Conservation (phyloP, 2,329 filamentous ascomycete genomes). For the Knufia petricola region DNA sequence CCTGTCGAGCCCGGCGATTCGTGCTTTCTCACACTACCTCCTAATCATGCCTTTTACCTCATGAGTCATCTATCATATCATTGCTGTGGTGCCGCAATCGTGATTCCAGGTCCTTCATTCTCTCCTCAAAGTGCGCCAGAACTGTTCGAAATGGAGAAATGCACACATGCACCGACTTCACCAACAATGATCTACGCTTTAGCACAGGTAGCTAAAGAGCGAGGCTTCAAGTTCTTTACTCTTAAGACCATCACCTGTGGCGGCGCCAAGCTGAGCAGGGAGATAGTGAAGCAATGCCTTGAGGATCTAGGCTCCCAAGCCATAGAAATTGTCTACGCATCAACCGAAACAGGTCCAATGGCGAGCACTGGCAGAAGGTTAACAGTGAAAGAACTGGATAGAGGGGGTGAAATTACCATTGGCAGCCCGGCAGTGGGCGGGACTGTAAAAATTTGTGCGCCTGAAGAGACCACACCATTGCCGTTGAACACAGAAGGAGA, state of each 20-base stretch:
- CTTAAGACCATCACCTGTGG: slow-evolving; percentile 2
- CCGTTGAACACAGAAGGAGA: background rate
- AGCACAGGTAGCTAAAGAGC: background rate
- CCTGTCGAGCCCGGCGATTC: background rate
- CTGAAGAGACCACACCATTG: background rate
- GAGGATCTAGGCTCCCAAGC: background rate
- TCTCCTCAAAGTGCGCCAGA: background rate
- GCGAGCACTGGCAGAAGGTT: background rate
- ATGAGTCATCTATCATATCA: background rate
- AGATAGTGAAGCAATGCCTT: background rate
- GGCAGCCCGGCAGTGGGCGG: background rate
- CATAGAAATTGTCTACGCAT: slow-evolving; percentile 4
- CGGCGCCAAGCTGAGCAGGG: slow-evolving; percentile 1
- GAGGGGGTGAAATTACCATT: background rate
- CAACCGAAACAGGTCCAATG: background rate
- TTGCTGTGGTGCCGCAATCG: background rate
- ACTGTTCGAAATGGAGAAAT: background rate
- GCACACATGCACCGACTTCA: background rate
- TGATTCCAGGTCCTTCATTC: background rate
- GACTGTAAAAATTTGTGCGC: slow-evolving; percentile 1
- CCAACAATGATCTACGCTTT: slow-evolving; percentile 4
- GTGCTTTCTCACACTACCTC: background rate
- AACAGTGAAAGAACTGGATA: slow-evolving; percentile 1
- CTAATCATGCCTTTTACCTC: slow-evolving; percentile 2
- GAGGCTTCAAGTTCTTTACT: background rate